Evolutionary conservation across 768 basidiomycete species (phyloP).

Genomic region (Boletus tylopilopsis): DNA sequence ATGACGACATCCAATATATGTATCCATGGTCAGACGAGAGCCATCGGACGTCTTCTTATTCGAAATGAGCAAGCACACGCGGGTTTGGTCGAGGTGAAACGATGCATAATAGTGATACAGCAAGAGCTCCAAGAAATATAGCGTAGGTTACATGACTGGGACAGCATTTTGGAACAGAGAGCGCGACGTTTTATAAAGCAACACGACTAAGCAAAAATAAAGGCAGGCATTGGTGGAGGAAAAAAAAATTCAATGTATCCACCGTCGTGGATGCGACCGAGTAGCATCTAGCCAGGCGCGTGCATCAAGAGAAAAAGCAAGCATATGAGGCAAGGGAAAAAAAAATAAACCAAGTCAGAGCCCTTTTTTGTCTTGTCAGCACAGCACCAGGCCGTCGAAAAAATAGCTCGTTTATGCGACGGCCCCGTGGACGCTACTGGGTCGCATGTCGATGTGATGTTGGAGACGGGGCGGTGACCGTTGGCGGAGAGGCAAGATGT

Average conservation of each 20-base stretch:
- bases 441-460: conserved; percentile 32
- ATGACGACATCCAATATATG: too few species aligned
- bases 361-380: background rate
- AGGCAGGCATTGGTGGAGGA: too few species aligned
- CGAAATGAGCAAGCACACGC: too few species aligned
- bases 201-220: too few species aligned
- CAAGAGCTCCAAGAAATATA: conserved; percentile 27
- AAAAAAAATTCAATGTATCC: conserved; percentile 10
- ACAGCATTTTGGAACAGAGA: conserved; percentile 9
- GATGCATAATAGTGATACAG: conserved; percentile 28
- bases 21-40: conserved; percentile 2
- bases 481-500: conserved; percentile 28
- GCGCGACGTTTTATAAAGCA: conserved; percentile 21
- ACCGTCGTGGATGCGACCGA: conserved; percentile 5
- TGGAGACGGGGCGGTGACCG: conserved; percentile 32
- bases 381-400: conserved; percentile 19
- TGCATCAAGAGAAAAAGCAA: conserved; percentile 23
- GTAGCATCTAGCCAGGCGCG: conserved; percentile 16
- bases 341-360: conserved; percentile 3
- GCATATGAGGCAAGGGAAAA: conserved; percentile 5
- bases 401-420: conserved; percentile 27
- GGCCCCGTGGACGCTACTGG: conserved; percentile 28
- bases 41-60: too few species aligned
- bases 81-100: too few species aligned
- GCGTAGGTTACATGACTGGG: conserved; percentile 24